Conservation (phyloP, 2,329 filamentous ascomycete species). For the Diaporthe longicolla region DNA sequence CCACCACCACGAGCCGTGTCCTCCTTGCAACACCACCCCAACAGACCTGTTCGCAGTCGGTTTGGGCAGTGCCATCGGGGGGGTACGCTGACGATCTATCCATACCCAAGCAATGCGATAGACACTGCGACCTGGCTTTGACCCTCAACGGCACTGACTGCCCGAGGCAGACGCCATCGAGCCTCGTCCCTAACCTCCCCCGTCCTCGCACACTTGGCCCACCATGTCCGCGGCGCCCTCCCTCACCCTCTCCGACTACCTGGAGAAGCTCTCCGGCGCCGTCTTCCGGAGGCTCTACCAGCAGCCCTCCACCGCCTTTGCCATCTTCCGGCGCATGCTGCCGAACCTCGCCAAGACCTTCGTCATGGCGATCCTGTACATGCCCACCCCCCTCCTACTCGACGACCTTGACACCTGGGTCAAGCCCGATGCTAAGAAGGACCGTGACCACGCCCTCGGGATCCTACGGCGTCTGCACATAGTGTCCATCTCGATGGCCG, state of each 20-base stretch:
- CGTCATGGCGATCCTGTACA: constrained; percentile 95
- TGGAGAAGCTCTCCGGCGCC: constrained; percentile 90
- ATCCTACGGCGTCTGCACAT: constrained; percentile 91
- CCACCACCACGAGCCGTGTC: constrained; percentile 2
- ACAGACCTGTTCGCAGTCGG: constrained; percentile 28
- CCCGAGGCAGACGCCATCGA: constrained; percentile 2
- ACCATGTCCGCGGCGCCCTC: constrained; percentile 64
- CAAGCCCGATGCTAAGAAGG: constrained; percentile 73
- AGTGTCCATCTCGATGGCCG: constrained; percentile 74
- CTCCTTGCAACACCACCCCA: constrained; percentile 23
- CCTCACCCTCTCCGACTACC: constrained; percentile 84
- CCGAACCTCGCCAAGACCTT: constrained; percentile 94
- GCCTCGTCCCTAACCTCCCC: background rate
- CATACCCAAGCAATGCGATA: constrained; percentile 19
- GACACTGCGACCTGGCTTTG: background rate
- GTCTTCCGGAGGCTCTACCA: constrained; percentile 94
- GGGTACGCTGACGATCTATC: background rate
- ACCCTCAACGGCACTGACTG: constrained; percentile 10
- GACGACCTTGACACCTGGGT: constrained; percentile 90
- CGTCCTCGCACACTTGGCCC: constrained; percentile 20
- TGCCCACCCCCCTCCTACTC: constrained; percentile 84
- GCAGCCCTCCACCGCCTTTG: constrained; percentile 94
- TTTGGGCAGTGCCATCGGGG: constrained; percentile 20
- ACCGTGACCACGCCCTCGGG: constrained; percentile 87
- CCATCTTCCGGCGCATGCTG: constrained; percentile 97